phyloP scores from a whole-genome alignment of 352 stramenopile genomes.

The Globisporangium okanoganense region DNA sequence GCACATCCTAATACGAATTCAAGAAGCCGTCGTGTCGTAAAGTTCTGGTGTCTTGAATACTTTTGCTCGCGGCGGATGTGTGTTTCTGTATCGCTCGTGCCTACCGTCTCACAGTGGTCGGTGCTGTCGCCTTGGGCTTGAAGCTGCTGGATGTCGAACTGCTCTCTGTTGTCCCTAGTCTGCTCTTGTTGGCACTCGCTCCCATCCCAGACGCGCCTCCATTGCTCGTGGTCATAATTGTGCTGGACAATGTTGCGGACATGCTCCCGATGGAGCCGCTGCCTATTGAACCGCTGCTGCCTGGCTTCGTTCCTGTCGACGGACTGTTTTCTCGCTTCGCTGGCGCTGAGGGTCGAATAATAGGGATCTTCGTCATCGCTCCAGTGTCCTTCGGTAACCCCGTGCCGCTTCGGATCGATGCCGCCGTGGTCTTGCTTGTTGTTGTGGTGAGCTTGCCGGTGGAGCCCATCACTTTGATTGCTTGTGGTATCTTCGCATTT shows the following conservation, averaged over 20 bases:
- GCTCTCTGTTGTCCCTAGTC: slow-evolving; percentile 32
- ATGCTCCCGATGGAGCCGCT: slow-evolving; percentile 11
- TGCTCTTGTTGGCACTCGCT: slow-evolving; percentile 32
- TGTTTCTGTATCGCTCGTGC: slow-evolving; percentile 3
- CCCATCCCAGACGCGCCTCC: slow-evolving; percentile 18
- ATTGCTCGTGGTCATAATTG: slow-evolving; percentile 5
- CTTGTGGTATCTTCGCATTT: slow-evolving; percentile 47
- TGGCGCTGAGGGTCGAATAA: slow-evolving; percentile 62
- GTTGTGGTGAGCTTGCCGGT: slow-evolving; percentile 40
- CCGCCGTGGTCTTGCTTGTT: slow-evolving; percentile 31
- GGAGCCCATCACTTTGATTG: slow-evolving; percentile 47
- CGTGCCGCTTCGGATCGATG: slow-evolving; percentile 30
- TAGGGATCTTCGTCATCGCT: slow-evolving; percentile 68
- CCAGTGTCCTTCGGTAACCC: slow-evolving; percentile 42
- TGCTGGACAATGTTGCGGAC: neutral
- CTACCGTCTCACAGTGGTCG: slow-evolving; percentile 23
- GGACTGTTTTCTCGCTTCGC: slow-evolving; percentile 67
- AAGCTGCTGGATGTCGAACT: slow-evolving; percentile 9
- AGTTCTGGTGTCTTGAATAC: neutral
- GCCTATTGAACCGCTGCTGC: slow-evolving; percentile 11
- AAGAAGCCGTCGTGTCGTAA: neutral
- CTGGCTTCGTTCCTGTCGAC: slow-evolving; percentile 46
- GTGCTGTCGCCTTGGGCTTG: slow-evolving; percentile 32
- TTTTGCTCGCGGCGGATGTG: slow-evolving; percentile 3
- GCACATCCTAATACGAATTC: neutral